Conservation (phyloP, 2,329 filamentous ascomycete genomes). For the Fusarium sp. region DNA sequence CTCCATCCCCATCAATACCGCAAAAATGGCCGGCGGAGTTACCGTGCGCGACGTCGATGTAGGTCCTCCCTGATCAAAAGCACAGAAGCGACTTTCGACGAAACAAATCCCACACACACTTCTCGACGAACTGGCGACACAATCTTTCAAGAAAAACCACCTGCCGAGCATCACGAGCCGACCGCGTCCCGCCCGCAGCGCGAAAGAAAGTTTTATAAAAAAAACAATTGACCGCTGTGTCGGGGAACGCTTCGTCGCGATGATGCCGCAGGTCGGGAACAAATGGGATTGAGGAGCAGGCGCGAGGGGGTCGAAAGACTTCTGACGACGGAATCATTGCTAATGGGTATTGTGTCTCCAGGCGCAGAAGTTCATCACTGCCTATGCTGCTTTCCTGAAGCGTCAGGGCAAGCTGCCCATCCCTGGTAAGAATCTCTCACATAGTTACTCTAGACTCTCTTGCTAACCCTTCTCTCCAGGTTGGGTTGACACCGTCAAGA, state of each 20-base stretch:
- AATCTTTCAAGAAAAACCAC: constrained; percentile 42
- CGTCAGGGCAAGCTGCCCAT: constrained; percentile 92
- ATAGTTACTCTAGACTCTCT: too few species aligned
- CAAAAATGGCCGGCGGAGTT: constrained; percentile 81
- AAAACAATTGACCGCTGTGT: background rate
- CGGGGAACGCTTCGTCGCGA: constrained; percentile 18
- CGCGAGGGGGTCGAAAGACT: constrained; percentile 76
- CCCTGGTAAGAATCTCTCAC: constrained; percentile 67
- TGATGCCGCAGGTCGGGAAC: constrained; percentile 32
- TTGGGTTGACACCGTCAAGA: constrained; percentile 99
- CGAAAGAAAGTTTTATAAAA: constrained; percentile 15
- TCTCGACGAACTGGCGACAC: constrained; percentile 43
- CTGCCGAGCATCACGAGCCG: constrained; percentile 24
- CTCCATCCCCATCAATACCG: constrained; percentile 55
- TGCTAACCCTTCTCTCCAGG: constrained; percentile 60
- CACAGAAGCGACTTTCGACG: constrained; percentile 9
- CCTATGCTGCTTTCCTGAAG: constrained; percentile 91
- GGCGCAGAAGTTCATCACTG: constrained; percentile 88
- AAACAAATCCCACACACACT: constrained; percentile 12
- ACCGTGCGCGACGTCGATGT: constrained; percentile 87
- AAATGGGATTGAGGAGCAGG: constrained; percentile 64
- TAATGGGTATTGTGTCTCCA: constrained; percentile 65
- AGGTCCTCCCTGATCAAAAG: constrained; percentile 55
- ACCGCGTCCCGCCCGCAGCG: constrained; percentile 32
- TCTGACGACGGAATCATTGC: constrained; percentile 76